Base-by-base conservation (phyloP, 2,329 filamentous ascomycete genomes). In the Aureobasidium musti region DNA sequence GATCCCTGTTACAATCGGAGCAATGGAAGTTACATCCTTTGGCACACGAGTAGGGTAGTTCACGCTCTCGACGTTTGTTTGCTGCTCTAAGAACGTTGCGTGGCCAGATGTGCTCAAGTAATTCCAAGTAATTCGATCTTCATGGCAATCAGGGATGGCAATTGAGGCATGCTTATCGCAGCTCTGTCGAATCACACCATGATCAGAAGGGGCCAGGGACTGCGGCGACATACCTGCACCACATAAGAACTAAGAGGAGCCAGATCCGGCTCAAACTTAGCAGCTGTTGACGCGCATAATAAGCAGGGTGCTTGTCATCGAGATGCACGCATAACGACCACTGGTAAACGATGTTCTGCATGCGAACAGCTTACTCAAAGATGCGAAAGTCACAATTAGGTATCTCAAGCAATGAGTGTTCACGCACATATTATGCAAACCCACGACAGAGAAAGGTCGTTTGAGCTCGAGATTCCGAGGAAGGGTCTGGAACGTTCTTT, bases 401-500 rank as follows among this genome's bases (percentile, higher is more conserved):
- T n/a, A n/a, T 11, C 6, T 21, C 19, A 8, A 57, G 13, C n/a
- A 30, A 43, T n/a, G 14, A 19, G 37, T 28, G 11, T 30, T 3
- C 28, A 11, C 21, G 2, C 28, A 3, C 2, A 19, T 47, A 7
- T 14, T 28, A 14, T 33, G 49, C 17, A 17, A 33, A 11, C 14
- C 28, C 4, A 21, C 23, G n/a, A 33, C 28, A 13, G 28, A 52
- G 49, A 17, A 52, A 30, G 23, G 23, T 33, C 30, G 28, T 57
- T 43, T 14, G 17, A 5, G 33, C 13, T n/a, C 8, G 37, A 21
- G 35, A 21, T 5, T 6, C 5, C 1, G 21, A 33, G 26, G 11
- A 30, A 59, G 39, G 54, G 54, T 45, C 56, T 60, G 41, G 56
- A 60, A 33, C 56, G 41, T 33, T 60, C 56, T 30, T 21, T 45